Evolutionary conservation across 148 eudicot species (phyloP).

Genomic region (Pharnaceum exiguum): DNA sequence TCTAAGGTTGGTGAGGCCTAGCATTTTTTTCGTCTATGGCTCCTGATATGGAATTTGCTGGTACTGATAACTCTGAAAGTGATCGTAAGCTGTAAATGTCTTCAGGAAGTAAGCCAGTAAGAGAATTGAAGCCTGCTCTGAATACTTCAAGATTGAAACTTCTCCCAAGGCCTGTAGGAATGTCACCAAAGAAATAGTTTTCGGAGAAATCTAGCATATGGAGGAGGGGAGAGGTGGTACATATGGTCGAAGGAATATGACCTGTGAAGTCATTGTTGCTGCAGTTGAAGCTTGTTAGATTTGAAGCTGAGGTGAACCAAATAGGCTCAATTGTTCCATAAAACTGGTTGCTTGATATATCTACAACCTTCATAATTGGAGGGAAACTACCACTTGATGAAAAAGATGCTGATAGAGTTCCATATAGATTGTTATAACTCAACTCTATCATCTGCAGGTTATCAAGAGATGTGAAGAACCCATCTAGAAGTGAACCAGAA

Average conservation of each 20-base stretch:
- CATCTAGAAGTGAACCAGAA: slow-evolving; percentile 51
- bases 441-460: slow-evolving; percentile 49
- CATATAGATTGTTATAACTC: slow-evolving; percentile 55
- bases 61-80: slow-evolving; percentile 52
- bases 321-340: slow-evolving; percentile 39
- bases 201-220: slow-evolving; percentile 51
- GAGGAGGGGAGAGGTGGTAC: slow-evolving; percentile 39
- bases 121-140: slow-evolving; percentile 54
- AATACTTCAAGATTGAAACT: slow-evolving; percentile 44
- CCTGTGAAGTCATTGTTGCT: slow-evolving; percentile 62
- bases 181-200: slow-evolving; percentile 41
- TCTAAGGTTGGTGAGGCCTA: slow-evolving; percentile 41
- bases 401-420: slow-evolving; percentile 30
- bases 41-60: slow-evolving; percentile 55
- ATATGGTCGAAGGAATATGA: slow-evolving; percentile 45
- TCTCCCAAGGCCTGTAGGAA: slow-evolving; percentile 43
- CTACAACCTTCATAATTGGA: slow-evolving; percentile 24
- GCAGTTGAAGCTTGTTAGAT: slow-evolving; percentile 49
- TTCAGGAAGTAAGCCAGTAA: slow-evolving; percentile 46
- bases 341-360: slow-evolving; percentile 59
- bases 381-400: slow-evolving; percentile 35
- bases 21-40: slow-evolving; percentile 38
- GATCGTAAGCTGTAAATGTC: slow-evolving; percentile 37
- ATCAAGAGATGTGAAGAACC: slow-evolving; percentile 48
- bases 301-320: slow-evolving; percentile 29